A percentile compares a stretch with the other conserved stretches of the same genome.
Evolutionary conservation across 2,329 filamentous ascomycete species (phyloP).

Genomic region (Colletotrichum spaethianum): DNA sequence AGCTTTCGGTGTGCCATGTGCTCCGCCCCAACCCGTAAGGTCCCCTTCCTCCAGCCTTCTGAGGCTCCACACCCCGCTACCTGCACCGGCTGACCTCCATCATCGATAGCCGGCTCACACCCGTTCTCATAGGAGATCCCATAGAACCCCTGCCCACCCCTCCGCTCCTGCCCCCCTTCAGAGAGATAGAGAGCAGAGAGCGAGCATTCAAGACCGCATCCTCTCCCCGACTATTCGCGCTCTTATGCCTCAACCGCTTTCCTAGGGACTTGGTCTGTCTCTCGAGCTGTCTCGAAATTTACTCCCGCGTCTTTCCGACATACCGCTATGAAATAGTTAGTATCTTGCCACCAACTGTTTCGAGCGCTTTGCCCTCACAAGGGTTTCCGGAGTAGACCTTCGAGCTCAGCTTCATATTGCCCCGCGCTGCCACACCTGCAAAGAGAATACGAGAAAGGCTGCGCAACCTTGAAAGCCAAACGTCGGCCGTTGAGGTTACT

Average conservation of each 20-base stretch:
- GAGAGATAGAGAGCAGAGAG: slow-evolving; percentile 6
- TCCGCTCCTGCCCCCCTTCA: slow-evolving; percentile 19
- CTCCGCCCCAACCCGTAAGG: slow-evolving; percentile 36
- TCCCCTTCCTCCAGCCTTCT: slow-evolving; percentile 31
- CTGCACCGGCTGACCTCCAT: slow-evolving; percentile 40
- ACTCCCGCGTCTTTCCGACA: neutral
- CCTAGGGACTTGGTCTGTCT: slow-evolving; percentile 16
- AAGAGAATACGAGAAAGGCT: neutral
- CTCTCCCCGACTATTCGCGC: slow-evolving; percentile 16
- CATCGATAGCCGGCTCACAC: slow-evolving; percentile 39
- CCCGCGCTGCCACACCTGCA: slow-evolving; percentile 16
- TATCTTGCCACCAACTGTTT: slow-evolving; percentile 16
- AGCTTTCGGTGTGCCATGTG: slow-evolving; percentile 39
- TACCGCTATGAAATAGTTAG: slow-evolving; percentile 37
- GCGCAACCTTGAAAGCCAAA: slow-evolving; percentile 8
- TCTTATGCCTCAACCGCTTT: slow-evolving; percentile 28
- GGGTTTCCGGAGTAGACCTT: slow-evolving; percentile 22
- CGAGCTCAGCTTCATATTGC: slow-evolving; percentile 29
- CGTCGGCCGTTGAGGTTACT: neutral
- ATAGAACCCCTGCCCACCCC: slow-evolving; percentile 26
- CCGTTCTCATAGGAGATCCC: slow-evolving; percentile 37
- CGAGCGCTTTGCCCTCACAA: slow-evolving; percentile 27
- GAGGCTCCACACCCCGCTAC: slow-evolving; percentile 36
- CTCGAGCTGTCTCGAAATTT: neutral
- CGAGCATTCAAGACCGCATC: slow-evolving; percentile 15